Conservation (phyloP, 345 rosid genomes). For the Iberis pinnata region DNA sequence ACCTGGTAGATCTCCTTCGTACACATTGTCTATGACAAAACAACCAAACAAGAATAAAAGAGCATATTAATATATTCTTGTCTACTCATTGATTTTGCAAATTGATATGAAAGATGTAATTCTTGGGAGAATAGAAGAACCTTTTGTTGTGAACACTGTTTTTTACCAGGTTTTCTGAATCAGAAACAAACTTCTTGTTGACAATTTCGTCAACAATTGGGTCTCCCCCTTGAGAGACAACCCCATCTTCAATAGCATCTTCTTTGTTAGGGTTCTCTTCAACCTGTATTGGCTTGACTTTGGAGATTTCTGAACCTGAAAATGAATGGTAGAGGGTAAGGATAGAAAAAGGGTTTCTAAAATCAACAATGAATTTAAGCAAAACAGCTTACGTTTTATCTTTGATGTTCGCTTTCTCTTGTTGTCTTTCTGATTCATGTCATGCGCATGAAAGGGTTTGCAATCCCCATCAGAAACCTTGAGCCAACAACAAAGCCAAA, state of each 20-base stretch:
- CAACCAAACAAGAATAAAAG: constrained; percentile 8
- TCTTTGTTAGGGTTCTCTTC: constrained; percentile 31
- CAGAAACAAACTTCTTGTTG: constrained; percentile 15
- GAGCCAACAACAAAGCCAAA: constrained; percentile 24
- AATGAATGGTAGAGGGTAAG: constrained; percentile 10
- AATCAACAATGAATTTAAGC: constrained; percentile 6
- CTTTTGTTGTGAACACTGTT: constrained; percentile 22
- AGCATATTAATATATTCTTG: constrained; percentile 1
- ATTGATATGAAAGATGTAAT: background rate
- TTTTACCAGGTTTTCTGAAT: constrained; percentile 9
- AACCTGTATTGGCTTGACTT: constrained; percentile 22
- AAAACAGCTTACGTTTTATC: constrained; percentile 31
- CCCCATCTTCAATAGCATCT: constrained; percentile 4
- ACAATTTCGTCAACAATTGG: constrained; percentile 7
- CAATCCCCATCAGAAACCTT: constrained; percentile 23
- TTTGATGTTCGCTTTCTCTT: constrained; percentile 36
- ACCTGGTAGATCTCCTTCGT: constrained; percentile 27
- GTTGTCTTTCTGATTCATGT: constrained; percentile 26
- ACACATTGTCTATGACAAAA: constrained; percentile 18
- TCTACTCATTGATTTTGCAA: constrained; percentile 1
- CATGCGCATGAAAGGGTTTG: constrained; percentile 21
- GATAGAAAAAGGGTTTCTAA: background rate
- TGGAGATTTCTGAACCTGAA: constrained; percentile 34
- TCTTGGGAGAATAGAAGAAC: constrained; percentile 17
- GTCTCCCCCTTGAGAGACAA: constrained; percentile 7